These are phyloP conservation scores for Cystobasidium sp. DNA, from an alignment of 1,284 basidiomycete species.

Conservation along the genomic window DNA sequence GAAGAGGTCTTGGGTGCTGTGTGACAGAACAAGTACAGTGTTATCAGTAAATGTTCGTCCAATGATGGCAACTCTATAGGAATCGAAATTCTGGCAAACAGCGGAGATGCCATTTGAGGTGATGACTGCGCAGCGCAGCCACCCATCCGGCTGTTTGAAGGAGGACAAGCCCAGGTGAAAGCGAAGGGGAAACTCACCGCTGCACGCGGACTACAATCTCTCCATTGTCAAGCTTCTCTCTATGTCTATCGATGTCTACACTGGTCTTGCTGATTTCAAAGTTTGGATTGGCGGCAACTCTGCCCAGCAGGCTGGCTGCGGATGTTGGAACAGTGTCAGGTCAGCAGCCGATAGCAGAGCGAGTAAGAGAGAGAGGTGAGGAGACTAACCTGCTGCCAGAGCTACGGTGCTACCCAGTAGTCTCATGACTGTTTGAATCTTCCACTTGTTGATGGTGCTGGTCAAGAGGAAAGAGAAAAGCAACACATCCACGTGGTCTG, in stretches of 20 bases:
- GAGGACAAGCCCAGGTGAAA: too few relatives aligned
- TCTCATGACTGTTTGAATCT: background rate
- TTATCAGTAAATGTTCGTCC: background rate
- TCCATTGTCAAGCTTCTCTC: constrained; percentile 40
- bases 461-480: constrained; percentile 18
- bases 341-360: constrained; percentile 2
- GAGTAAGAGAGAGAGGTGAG: background rate
- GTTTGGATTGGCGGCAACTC: constrained; percentile 27
- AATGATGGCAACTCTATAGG: too few relatives aligned
- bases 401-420: constrained; percentile 5
- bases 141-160: background rate
- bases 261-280: constrained; percentile 39
- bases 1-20: constrained; percentile 42
- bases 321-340: background rate
- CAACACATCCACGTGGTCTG: background rate
- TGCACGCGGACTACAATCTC: constrained; percentile 38
- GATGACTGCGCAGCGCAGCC: constrained; percentile 15
- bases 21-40: background rate
- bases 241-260: constrained; percentile 35
- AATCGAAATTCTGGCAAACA: too few relatives aligned
- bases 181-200: constrained; percentile 33
- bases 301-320: constrained; percentile 21
- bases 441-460: background rate
- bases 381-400: constrained; percentile 16
- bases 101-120: background rate